Evolutionary conservation across 202 grass and related monocot genomes (phyloP), one percentile per base, ranked within the genome.

Genomic region (Carex sylvatica): DNA sequence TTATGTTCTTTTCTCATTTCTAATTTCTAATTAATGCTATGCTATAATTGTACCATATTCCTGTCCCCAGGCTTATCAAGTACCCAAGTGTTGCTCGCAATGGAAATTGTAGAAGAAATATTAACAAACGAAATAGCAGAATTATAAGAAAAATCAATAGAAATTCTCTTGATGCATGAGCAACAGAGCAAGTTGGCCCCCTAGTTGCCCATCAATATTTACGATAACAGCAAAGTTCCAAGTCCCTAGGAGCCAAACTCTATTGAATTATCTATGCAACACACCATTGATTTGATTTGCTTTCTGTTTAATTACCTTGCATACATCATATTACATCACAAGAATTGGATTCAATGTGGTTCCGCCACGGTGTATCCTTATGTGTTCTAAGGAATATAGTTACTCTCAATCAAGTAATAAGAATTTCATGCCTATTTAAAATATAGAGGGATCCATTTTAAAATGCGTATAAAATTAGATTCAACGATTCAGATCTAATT

Each of bases 171-270:
- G 47, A 74, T 31, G 71, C 46, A 74, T 54, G 71, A 24, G 15
- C 70, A 7, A 53, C 54, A 31, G 47, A 24, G 15, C 70, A 7
- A 74, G 3, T 22, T 71, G 81, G 65, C 66, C 51, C 79, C 51
- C 81, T 35, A 2, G 40, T 63, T 67, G 30, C 10, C 28, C 55
- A 83, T 61, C 81, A 83, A 9, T 16, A 59, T 83, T 71, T 69
- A 83, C 35, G 38, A 71, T 83, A 71, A 38, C 15, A 83, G 30
- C 81, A 83, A 83, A 69, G 18, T 83, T 83, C 51, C 81, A 83
- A 83, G 53, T 83, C 81, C 81, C 81, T 73, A 83, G 30, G 81
- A 83, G 65, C 44, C 81, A 73, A 83, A 56, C 58, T n/a, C 12
- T 40, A 36, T 73, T 73, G 16, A 59, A 58, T 56, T 22, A 61